Evolutionary conservation across 768 basidiomycete species (phyloP).

Genomic region (Baorangia bicolor): DNA sequence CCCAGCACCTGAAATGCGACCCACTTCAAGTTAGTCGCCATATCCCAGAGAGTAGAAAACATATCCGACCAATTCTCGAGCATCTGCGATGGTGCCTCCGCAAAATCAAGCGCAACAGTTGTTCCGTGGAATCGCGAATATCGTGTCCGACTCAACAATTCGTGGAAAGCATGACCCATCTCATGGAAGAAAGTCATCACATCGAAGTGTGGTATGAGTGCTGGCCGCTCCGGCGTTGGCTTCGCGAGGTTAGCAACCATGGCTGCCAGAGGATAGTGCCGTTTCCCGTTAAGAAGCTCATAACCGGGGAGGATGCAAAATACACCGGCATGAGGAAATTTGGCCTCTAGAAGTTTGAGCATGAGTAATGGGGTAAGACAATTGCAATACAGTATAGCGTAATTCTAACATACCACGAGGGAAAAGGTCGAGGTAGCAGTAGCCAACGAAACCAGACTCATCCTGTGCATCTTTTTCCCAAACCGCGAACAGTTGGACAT

Average conservation of each 20-base stretch:
- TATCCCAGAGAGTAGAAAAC: background rate
- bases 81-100: constrained; percentile 91
- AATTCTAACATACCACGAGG: constrained; percentile 57
- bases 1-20: constrained; percentile 60
- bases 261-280: constrained; percentile 69
- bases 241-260: constrained; percentile 92
- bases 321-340: constrained; percentile 83
- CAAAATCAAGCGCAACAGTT: constrained; percentile 73
- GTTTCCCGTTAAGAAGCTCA: constrained; percentile 49
- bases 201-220: constrained; percentile 81
- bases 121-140: constrained; percentile 82
- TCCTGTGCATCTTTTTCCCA: constrained; percentile 78
- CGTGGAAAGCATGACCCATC: constrained; percentile 74
- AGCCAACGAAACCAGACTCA: constrained; percentile 71
- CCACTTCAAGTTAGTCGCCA: background rate
- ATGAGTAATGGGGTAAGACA: background rate
- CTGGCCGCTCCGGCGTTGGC: constrained; percentile 71
- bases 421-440: constrained; percentile 85
- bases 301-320: constrained; percentile 73
- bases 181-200: constrained; percentile 90
- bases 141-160: constrained; percentile 63
- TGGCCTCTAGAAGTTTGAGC: constrained; percentile 45
- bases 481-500: constrained; percentile 79
- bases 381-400: background rate
- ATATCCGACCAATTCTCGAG: constrained; percentile 73